Evolutionary conservation across 345 rosid genomes (phyloP), one percentile per base, ranked within the genome.

Genomic region (Triadica sebifera): DNA sequence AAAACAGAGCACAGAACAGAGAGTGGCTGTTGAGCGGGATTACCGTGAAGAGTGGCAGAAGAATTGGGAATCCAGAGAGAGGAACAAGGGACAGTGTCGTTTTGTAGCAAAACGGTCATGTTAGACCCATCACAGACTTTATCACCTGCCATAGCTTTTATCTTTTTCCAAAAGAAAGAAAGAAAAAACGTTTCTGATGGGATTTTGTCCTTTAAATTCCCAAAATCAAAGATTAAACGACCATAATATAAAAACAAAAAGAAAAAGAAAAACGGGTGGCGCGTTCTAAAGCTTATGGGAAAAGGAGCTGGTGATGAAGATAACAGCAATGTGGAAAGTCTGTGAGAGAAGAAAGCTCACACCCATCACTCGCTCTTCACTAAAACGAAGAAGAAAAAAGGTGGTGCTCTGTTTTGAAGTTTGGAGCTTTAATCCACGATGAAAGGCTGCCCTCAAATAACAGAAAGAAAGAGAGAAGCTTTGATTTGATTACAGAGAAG

Each of bases 61-160:
- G 85, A 39, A n/a, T 70, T 61, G 22, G 88, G 77, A 16, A 80
- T 69, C 90, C 90, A 84, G 61, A 81, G 57, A 74, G 86, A 73
- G 10, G 80, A 83, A 68, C 75, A 65, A 50, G 84, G 81, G 74
- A 81, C 75, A 52, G 50, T 55, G 39, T 74, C 81, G 52, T 80
- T 80, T 24, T 71, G 69, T 58, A 79, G 78, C 71, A 77, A 73
- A 81, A 76, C 56, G 55, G 66, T 53, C 56, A 71, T 38, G 67
- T 79, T 75, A 63, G 80, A 51, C 77, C 65, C 49, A 41, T 75
- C 81, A 38, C 70, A 43, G 39, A 74, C 57, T 75, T 69, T 60
- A 25, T 70, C 76, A 64, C 76, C 76, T 22, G 76, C 80, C 85
- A 87, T 80, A 25, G 64, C 60, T 17, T 72, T 29, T 62, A 73